Evolutionary conservation across 768 basidiomycete genomes (phyloP), one percentile per base, ranked within the genome.

Genomic region (Leccinum boreale): DNA sequence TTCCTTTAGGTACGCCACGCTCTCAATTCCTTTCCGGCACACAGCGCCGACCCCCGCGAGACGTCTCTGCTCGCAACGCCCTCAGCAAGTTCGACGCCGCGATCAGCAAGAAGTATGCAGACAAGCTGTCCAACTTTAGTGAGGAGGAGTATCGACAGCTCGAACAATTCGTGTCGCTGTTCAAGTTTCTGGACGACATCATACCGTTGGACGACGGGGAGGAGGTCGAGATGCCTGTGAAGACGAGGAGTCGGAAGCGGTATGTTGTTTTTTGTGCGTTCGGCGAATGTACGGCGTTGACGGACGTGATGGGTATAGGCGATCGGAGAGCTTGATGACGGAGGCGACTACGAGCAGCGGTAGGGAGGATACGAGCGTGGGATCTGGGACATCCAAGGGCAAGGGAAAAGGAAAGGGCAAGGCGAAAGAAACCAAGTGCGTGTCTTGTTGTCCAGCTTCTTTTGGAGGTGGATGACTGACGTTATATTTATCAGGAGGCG

Each of bases 101-200:
- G 4, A 75, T 97, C 45, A 71, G 74, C 50, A 94, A 92, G 77
- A 86, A 84, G 65, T 93, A 86, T 60, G 82, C 84, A 36, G 79
- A 82, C 54, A 85, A 88, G 63, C 74, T 94, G 12, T 84, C 85
- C 58, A 81, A 80, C 58, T 87, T 92, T 69, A 84, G 79, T 58
- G 88, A 90, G 65, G 86, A 82, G 39, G 87, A 91, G 45, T 85
- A 83, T 58, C 75, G 86, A 58, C 77, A 51, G 12, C 50, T 91
- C 3, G 81, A 85, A 53, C 75, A 82, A 28, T 78, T 90, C 26
- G 79, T 83, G 42, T 79, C 82, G 0, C 65, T 89, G 26, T 92
- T 92, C 66, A 78, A 81, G 48, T 88, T 89, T 67, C 64, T 91
- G 68, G 90, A 92, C 61, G 82, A 85, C 10, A 81, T 92, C 45